Conservation (phyloP, 2,329 filamentous ascomycete genomes). For the Ophiosphaerella korrae region DNA sequence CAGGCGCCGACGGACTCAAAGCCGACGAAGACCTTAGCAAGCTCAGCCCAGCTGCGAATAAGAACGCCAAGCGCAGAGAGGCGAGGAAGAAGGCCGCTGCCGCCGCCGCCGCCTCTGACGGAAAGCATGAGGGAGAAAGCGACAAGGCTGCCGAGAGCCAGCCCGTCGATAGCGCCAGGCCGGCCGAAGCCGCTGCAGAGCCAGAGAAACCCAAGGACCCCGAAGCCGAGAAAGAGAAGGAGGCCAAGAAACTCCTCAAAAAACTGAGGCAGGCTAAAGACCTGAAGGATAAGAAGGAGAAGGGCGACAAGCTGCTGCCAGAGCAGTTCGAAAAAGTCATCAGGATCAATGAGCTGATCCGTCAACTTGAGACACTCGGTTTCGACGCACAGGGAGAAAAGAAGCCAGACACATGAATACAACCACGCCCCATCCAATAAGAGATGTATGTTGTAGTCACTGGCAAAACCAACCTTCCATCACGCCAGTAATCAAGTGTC, state of each 20-base stretch:
- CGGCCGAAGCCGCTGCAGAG: constrained; percentile 24
- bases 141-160: constrained; percentile 38
- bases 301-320: constrained; percentile 79
- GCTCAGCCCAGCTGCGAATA: constrained; percentile 64
- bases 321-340: constrained; percentile 98
- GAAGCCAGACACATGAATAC: constrained; percentile 46
- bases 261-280: constrained; percentile 94
- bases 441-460: too few relatives aligned
- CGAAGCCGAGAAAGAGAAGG: constrained; percentile 85
- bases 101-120: constrained; percentile 45
- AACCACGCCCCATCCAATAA: background rate
- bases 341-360: constrained; percentile 91
- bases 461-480: too few relatives aligned
- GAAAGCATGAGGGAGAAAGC: constrained; percentile 57
- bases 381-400: constrained; percentile 80
- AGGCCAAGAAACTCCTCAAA: constrained; percentile 88
- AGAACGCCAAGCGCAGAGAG: constrained; percentile 83
- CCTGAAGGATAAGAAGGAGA: constrained; percentile 87
- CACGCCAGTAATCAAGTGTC: too few relatives aligned
- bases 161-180: constrained; percentile 9
- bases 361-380: constrained; percentile 83
- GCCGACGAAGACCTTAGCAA: constrained; percentile 53
- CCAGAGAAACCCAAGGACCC: constrained; percentile 56
- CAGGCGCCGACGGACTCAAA: constrained; percentile 69
- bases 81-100: constrained; percentile 63